Base-by-base conservation (phyloP, 1,139 yeast species). In the Diutina scorzettiae region DNA sequence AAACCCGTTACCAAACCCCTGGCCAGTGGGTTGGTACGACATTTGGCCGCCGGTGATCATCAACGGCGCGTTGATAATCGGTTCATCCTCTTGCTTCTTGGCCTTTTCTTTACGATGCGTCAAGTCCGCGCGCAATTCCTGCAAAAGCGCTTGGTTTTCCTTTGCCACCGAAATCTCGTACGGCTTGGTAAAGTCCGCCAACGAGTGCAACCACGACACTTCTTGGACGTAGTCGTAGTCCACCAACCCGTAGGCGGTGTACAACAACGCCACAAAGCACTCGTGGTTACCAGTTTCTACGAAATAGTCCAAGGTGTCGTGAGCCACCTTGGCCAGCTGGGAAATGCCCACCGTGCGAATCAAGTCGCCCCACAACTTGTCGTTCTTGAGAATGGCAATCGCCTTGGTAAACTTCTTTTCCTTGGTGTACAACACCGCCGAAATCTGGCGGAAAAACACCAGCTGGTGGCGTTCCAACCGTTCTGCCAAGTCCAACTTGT, bases 271-370 rank as follows among this genome's bases (percentile, higher is more conserved):
- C 53, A 87, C 85, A 58, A 86, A 85, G 56, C 96, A 86, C 67
- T 91, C 98, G 62, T 82, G 87, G 67, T 91, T 91, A 54, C 96
- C 98, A 41, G 95, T 87, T 56, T 89, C 97, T 47, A 93, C 97
- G 62, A 91, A 91, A 67, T 91, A 93, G 47, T 82, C 76, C 58
- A 91, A 69, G 50, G 86, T 69, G 47, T 89, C 98, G 59, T 86
- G 94, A 24, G 94, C 89, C 57, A 91, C 81, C 58, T 84, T 87
- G 20, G 76, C 58, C 51, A 81, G 81, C 50, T 76, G 76, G 17
- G 96, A 86, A 45, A 78, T 63, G n/a, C 95, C 78, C 33, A 95
- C 96, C 9, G 97, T 89, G 57, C 78, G 85, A 57, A 93, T 83
- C 50, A 95, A 87, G 59, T 89, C 96, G 49, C 82, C 73, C 97